Evolutionary conservation across 768 basidiomycete genomes (phyloP), one percentile per base, ranked within the genome.

Genomic region (Omphalotus guepiniiformis): DNA sequence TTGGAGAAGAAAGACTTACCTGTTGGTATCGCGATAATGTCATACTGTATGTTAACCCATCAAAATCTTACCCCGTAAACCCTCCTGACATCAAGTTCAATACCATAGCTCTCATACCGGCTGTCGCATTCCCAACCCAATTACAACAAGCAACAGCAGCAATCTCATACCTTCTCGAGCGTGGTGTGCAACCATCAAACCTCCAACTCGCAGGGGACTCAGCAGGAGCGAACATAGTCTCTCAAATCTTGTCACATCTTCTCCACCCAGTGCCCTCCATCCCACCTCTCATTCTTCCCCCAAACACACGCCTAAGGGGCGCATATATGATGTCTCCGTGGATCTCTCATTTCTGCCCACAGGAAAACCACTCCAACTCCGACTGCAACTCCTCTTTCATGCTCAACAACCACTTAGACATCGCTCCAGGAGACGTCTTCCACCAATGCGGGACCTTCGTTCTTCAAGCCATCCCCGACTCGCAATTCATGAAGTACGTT

Each of bases 311-410:
- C 9, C 42, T 73, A 21, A 54, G 61, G 23, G 65, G 67, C 2
- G 60, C 58, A 3, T 67, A 60, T 45, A 53, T 71, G 45, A 64
- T 72, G 53, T 73, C 72, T 8, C 53, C 57, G 6, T 61, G 55
- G 58, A 41, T 53, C 13, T 28, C 27, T 19, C 30, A 22, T 12
- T 44, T 23, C 4, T 22, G 53, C 47, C 37, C 56, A 68, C 23
- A 36, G 50, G 23, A 57, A 49, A 7, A 52, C 57, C 9, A 55
- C 57, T 22, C 29, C 41, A 22, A 65, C 58, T 9, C 55, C 53
- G 44, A 11, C 15, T 22, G 55, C 51, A 30, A 42, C 16, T 16
- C 26, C 25, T 6, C 18, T 15, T 23, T 27, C 22, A 19, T 43
- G 13, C 13, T 18, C 38, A 64, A 68, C 48, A 54, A 53, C 29